Evolutionary conservation across 2,329 filamentous ascomycete species (phyloP).

Genomic region (Tolypocladium amazonense): DNA sequence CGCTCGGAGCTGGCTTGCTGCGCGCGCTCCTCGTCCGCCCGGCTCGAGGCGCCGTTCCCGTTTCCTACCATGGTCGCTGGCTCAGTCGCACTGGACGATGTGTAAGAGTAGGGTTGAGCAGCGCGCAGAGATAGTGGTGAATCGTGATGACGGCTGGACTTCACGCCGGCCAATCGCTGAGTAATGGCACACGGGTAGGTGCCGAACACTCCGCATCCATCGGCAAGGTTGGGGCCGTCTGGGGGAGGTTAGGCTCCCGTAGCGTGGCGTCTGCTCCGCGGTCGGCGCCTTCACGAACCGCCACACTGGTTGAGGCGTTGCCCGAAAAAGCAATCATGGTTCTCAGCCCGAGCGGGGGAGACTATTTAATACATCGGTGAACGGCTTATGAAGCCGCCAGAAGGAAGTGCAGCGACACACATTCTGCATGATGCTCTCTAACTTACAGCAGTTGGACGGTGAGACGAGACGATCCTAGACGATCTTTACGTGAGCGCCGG

Average conservation of each 20-base stretch:
- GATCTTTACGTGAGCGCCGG: too few species aligned
- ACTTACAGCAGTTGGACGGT: too few species aligned
- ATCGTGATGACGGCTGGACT: not conserved
- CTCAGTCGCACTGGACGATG: not conserved
- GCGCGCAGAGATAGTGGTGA: accelerated
- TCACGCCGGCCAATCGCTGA: not conserved
- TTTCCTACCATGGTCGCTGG: not conserved
- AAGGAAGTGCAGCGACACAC: too few species aligned
- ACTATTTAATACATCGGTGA: too few species aligned
- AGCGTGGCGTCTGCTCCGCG: not conserved
- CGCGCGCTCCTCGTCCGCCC: not conserved
- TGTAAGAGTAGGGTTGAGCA: not conserved
- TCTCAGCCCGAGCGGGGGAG: too few species aligned
- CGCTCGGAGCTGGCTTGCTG: not conserved
- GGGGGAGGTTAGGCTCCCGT: not conserved
- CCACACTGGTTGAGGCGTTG: too few species aligned
- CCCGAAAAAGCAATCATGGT: too few species aligned
- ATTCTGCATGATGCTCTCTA: too few species aligned
- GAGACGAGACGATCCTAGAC: too few species aligned
- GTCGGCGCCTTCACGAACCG: not conserved
- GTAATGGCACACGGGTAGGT: not conserved
- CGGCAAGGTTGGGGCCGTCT: not conserved
- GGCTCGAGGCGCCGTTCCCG: not conserved
- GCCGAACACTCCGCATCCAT: not conserved
- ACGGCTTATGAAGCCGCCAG: too few species aligned